These are phyloP conservation scores for Cocos nucifera DNA, from an alignment of 176 grass and related monocot genomes.

Conservation along the genomic window DNA sequence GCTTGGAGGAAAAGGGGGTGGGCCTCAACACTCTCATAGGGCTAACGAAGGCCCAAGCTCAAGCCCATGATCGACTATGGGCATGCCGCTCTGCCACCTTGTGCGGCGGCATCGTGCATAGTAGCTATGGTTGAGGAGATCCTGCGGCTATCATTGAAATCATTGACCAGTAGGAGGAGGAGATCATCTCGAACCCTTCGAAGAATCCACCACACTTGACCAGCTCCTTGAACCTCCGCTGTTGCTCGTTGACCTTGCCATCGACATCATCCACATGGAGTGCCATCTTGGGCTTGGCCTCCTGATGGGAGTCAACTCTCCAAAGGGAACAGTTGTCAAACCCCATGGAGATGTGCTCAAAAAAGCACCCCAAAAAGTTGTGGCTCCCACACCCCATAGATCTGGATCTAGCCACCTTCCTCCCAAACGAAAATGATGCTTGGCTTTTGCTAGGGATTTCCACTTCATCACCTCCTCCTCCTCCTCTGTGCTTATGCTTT, in stretches of 20 bases:
- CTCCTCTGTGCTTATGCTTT: too few relatives aligned
- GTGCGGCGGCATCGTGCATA: too few relatives aligned
- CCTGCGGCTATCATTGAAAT: slow-evolving; percentile 16
- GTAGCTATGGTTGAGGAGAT: not conserved
- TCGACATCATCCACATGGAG: slow-evolving; percentile 22
- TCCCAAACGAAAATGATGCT: slow-evolving; percentile 56
- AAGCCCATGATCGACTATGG: slow-evolving; percentile 21
- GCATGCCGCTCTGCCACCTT: slow-evolving; percentile 9
- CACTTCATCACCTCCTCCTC: too few relatives aligned
- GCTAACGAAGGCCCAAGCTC: slow-evolving; percentile 87
- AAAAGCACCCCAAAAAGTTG: slow-evolving; percentile 85
- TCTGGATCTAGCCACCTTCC: slow-evolving; percentile 84
- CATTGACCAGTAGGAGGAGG: slow-evolving; percentile 39
- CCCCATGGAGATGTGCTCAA: slow-evolving; percentile 85
- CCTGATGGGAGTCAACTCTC: slow-evolving; percentile 82
- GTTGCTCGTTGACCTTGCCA: slow-evolving; percentile 28
- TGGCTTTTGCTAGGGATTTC: slow-evolving; percentile 35
- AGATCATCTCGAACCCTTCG: slow-evolving; percentile 41
- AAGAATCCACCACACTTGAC: slow-evolving; percentile 84
- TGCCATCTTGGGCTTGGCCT: slow-evolving; percentile 45
- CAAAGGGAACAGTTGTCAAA: slow-evolving; percentile 89
- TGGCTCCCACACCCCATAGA: slow-evolving; percentile 91
- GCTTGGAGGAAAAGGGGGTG: slow-evolving; percentile 19
- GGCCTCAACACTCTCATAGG: slow-evolving; percentile 82
- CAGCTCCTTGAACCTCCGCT: slow-evolving; percentile 23